Conservation (phyloP, 2,329 filamentous ascomycete species). For the Aureobasidium zeae region DNA sequence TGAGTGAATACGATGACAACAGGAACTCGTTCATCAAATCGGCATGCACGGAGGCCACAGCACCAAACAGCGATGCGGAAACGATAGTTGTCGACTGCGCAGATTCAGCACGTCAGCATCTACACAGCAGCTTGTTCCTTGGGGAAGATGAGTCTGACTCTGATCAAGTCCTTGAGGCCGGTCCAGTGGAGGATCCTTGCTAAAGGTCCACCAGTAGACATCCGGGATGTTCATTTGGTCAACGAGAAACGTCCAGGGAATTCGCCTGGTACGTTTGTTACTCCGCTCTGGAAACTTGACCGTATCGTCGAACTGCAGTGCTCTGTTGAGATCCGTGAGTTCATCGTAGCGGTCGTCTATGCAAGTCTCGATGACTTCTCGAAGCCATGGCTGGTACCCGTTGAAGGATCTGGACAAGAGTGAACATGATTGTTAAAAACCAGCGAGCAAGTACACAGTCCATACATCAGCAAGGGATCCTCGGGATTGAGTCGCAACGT, state of each 20-base stretch:
- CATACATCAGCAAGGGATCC: conserved; percentile 27
- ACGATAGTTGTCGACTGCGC: conserved; percentile 26
- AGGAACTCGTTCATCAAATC: conserved; percentile 24
- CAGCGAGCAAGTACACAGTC: neutral
- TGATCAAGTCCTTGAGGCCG: conserved; percentile 1
- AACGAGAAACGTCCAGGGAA: conserved; percentile 31
- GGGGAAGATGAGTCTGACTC: neutral
- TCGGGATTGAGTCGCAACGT: conserved; percentile 25
- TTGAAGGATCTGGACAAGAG: conserved; percentile 22
- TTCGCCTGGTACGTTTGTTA: conserved; percentile 23
- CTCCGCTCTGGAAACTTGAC: conserved; percentile 30
- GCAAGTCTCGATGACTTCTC: conserved; percentile 27
- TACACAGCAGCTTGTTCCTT: neutral
- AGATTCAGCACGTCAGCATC: neutral
- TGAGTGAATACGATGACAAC: conserved; percentile 30
- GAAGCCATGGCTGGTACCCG: conserved; percentile 29
- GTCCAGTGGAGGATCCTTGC: conserved; percentile 24
- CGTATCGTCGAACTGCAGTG: conserved; percentile 28
- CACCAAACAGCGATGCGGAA: conserved; percentile 30
- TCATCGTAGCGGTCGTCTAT: conserved; percentile 27
- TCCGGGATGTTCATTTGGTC: conserved; percentile 32
- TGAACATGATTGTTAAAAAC: neutral
- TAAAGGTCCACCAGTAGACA: conserved; percentile 32
- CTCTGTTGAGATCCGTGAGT: conserved; percentile 27
- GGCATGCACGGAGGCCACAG: conserved; percentile 27